Evolutionary conservation across 208 protist genomes (phyloP).

Genomic region (Acanthamoeba divionensis): DNA sequence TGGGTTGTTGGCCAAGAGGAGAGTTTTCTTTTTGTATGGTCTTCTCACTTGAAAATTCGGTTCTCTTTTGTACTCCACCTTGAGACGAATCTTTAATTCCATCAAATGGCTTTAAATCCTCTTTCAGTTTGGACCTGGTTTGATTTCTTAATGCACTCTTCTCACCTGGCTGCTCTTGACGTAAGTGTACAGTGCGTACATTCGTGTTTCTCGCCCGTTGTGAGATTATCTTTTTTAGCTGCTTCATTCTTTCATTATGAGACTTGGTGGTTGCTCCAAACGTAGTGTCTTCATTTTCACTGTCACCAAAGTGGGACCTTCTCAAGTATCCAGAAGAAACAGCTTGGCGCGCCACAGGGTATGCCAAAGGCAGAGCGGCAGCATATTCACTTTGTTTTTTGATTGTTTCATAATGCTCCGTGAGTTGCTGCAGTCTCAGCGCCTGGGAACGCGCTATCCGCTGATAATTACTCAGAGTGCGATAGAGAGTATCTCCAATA

Average conservation of each 20-base stretch:
- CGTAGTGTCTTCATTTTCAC: not conserved
- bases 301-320: not conserved
- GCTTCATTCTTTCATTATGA: not conserved
- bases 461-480: constrained; percentile 12
- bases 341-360: not conserved
- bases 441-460: not conserved
- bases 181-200: too few relatives aligned
- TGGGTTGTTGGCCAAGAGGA: too few relatives aligned
- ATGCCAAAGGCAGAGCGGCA: not conserved
- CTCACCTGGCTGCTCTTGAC: not conserved
- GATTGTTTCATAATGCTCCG: not conserved
- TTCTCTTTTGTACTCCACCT: not conserved
- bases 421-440: not conserved
- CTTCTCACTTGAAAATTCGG: not conserved
- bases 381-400: not conserved
- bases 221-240: not conserved
- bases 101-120: too few relatives aligned
- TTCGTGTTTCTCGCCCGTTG: not conserved
- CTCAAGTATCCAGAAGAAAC: not conserved
- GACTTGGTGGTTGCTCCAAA: not conserved
- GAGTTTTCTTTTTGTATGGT: not conserved
- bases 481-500: not conserved
- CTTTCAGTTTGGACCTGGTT: not conserved
- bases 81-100: too few relatives aligned
- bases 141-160: not conserved